Percentiles rank a stretch among this genome's conserved stretches.
phyloP scores from a whole-genome alignment of 192 early-diverging fungal genomes.

The Rhizoclosmatium globosum region DNA sequence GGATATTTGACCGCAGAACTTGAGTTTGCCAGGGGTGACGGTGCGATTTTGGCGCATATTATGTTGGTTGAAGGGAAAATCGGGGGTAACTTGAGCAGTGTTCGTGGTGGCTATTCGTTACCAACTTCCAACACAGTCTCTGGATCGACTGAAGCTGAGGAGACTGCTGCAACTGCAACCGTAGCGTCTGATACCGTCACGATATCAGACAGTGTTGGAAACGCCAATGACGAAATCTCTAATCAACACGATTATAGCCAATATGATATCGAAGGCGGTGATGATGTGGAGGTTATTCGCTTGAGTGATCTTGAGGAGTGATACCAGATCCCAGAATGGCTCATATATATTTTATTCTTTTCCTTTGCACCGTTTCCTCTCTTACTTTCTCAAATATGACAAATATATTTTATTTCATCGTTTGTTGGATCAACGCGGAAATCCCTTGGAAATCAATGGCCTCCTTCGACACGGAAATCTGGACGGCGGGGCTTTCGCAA shows the following conservation, averaged over 20 bases:
- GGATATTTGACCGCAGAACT: slow-evolving; percentile 20
- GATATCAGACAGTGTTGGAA: background rate
- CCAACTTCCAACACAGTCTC: background rate
- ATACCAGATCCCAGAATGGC: background rate
- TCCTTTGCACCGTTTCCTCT: background rate
- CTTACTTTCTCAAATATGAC: background rate
- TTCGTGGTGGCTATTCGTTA: slow-evolving; percentile 29
- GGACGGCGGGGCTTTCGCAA: slow-evolving; percentile 43
- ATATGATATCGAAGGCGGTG: background rate
- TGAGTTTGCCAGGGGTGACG: slow-evolving; percentile 50
- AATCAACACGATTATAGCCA: background rate
- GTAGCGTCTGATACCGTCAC: background rate
- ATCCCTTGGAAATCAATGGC: background rate
- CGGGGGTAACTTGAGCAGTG: background rate
- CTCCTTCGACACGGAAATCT: slow-evolving; percentile 47
- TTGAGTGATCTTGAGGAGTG: slow-evolving; percentile 23
- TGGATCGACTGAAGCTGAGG: background rate
- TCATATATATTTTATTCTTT: slow-evolving; percentile 10
- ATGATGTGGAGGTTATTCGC: slow-evolving; percentile 18
- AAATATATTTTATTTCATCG: no score
- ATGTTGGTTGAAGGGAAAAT: slow-evolving; percentile 22
- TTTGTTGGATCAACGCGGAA: no score
- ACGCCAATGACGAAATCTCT: background rate
- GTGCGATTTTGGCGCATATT: slow-evolving; percentile 38
- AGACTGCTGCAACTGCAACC: background rate